Evolutionary conservation across 2,329 filamentous ascomycete genomes (phyloP), one percentile per base, ranked within the genome.

Genomic region (Beauveria sp.): DNA sequence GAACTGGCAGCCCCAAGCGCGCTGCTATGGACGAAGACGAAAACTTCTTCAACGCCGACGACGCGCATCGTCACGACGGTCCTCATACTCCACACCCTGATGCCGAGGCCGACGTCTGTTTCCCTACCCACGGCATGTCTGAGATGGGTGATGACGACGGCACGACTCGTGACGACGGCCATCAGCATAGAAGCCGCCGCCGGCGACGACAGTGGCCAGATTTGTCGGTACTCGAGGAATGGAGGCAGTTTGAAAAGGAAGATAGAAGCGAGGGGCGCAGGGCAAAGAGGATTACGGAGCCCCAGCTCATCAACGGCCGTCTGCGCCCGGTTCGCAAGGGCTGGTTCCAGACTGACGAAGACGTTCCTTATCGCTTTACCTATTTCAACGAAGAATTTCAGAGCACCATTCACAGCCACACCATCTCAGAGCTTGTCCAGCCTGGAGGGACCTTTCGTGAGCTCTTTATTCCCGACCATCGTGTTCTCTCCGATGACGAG

Each of bases 311-410:
- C 62, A 93, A 93, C 63, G 94, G 94, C 0, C 85, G 94, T 59
- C 77, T 99, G 50, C 86, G 94, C 5, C 92, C 92, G 14, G 85
- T 90, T 44, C 86, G 89, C 64, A 84, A 83, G 66, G 84, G 84
- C 16, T 99, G 93, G 93, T 93, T 91, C 71, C 84, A 89, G 44
- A 86, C 90, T 58, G 90, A 94, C 65, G 92, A 96, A 63, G 93
- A 97, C 65, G 86, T 88, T 0, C 94, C 94, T 0, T 97, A 96
- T 72, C 85, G 94, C 28, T 99, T 97, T 72, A 97, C 94, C 0
- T 99, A 99, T 73, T 99, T 99, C 80, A 97, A 97, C 73, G 94
- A 97, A 71, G 91, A 96, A 64, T 91, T 97, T 61, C 89, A 91
- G 68, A 96, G 90, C 72, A 99, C 94, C 0, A 96, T 99, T 64